These are phyloP conservation scores for Tolypocladium pustulatum DNA, from an alignment of 2,329 filamentous ascomycete genomes.

Conservation along the genomic window DNA sequence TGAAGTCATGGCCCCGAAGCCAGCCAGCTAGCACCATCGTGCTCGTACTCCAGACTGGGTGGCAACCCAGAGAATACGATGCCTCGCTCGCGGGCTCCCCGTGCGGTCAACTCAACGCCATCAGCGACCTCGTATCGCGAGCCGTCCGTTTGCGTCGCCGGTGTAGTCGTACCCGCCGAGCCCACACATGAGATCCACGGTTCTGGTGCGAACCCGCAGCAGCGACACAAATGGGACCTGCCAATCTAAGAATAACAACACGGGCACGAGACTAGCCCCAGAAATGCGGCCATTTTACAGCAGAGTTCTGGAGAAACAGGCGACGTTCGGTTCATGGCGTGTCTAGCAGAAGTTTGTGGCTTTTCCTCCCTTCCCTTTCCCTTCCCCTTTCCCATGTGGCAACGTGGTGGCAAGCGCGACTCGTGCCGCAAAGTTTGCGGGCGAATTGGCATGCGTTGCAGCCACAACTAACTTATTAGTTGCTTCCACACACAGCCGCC, in stretches of 20 bases:
- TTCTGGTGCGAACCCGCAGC: too few relatives aligned
- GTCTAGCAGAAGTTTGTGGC: neutral
- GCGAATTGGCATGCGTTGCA: neutral
- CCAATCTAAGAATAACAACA: neutral
- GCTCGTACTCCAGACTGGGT: neutral
- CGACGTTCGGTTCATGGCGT: neutral
- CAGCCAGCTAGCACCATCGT: too few relatives aligned
- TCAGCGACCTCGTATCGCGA: neutral
- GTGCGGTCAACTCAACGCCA: too few relatives aligned
- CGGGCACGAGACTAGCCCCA: neutral
- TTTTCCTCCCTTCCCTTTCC: neutral
- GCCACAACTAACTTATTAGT: too few relatives aligned
- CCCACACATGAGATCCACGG: neutral
- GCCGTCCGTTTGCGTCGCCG: neutral
- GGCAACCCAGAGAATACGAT: neutral
- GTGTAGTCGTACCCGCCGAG: neutral
- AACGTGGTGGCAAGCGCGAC: neutral
- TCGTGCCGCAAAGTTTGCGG: neutral
- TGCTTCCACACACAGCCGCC: neutral
- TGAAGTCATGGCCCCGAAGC: neutral
- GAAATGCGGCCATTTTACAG: neutral
- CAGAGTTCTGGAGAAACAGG: neutral
- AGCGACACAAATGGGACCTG: neutral
- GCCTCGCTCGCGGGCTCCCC: neutral
- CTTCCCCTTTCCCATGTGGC: neutral